Conservation (phyloP, 805 yeast species). For the Suhomyces faveliae region DNA sequence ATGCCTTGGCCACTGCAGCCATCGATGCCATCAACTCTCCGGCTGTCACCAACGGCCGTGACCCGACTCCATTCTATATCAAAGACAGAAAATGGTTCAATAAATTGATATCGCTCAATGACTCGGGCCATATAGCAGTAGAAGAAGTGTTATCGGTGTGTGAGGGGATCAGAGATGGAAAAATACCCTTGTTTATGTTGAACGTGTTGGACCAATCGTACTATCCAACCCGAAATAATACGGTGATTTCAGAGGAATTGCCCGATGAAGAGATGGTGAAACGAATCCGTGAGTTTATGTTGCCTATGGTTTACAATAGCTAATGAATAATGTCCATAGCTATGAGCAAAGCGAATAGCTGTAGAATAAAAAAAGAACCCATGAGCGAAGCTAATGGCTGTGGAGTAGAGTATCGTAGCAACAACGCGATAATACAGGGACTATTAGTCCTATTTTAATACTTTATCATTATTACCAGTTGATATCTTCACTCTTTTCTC, state of each 20-base stretch:
- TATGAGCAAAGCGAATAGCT: background rate
- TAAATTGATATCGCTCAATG: constrained; percentile 28
- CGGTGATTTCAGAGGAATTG: constrained; percentile 15
- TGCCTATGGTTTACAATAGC: constrained; percentile 31
- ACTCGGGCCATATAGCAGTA: constrained; percentile 23
- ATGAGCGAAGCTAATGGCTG: too few relatives aligned
- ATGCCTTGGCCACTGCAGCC: constrained; percentile 29
- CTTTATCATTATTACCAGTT: too few relatives aligned
- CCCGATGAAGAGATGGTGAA: constrained; percentile 32
- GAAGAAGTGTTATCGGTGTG: constrained; percentile 33
- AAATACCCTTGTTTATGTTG: constrained; percentile 35
- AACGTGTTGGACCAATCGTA: constrained; percentile 33
- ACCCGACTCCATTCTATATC: constrained; percentile 27
- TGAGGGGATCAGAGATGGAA: constrained; percentile 39
- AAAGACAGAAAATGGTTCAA: constrained; percentile 40
- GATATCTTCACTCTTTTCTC: too few relatives aligned
- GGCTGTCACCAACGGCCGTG: constrained; percentile 21
- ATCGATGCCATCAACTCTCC: constrained; percentile 34
- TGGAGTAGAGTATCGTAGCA: too few relatives aligned
- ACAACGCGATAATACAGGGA: too few relatives aligned
- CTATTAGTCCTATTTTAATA: too few relatives aligned
- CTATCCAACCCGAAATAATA: constrained; percentile 20
- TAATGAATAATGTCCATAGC: constrained; percentile 1
- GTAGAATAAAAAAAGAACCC: background rate
- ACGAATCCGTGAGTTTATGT: constrained; percentile 32